A percentile compares a stretch with the other conserved stretches of the same genome.
These are phyloP conservation scores for Solanum chacoense DNA, from an alignment of 305 asterid genomes.

Conservation along the genomic window DNA sequence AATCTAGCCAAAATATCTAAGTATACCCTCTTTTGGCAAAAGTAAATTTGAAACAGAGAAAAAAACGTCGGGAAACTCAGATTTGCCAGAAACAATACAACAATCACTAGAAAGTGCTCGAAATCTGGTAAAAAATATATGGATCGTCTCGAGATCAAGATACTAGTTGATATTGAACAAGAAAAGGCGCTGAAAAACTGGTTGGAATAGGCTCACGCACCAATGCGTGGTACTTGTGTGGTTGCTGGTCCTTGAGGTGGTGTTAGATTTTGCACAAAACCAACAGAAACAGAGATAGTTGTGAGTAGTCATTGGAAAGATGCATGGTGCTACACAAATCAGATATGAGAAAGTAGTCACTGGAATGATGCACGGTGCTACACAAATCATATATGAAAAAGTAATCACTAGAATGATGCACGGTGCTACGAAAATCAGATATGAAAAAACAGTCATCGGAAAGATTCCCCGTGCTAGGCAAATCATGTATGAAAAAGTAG, in stretches of 20 bases:
- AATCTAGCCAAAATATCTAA: background rate
- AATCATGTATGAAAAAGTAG: background rate
- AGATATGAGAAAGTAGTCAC: background rate
- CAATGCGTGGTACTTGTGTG: background rate
- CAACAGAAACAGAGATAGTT: background rate
- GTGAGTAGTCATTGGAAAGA: background rate
- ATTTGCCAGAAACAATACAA: background rate
- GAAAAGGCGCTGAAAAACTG: background rate
- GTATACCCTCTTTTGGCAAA: background rate
- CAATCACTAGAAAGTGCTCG: background rate
- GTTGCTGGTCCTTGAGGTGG: background rate
- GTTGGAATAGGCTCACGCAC: background rate
- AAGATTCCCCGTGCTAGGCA: too few species aligned
- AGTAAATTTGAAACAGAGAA: background rate
- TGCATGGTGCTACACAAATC: background rate
- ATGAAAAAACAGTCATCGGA: background rate
- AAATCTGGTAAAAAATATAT: background rate
- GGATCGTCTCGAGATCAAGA: background rate
- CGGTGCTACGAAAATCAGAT: background rate
- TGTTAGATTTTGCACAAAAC: background rate
- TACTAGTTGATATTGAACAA: background rate
- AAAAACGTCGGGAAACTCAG: background rate
- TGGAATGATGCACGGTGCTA: background rate
- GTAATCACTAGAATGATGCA: background rate
- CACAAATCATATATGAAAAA: background rate